Base-by-base conservation (phyloP, 495 filamentous ascomycete species). In the Hapsidospora chrysogenum region DNA sequence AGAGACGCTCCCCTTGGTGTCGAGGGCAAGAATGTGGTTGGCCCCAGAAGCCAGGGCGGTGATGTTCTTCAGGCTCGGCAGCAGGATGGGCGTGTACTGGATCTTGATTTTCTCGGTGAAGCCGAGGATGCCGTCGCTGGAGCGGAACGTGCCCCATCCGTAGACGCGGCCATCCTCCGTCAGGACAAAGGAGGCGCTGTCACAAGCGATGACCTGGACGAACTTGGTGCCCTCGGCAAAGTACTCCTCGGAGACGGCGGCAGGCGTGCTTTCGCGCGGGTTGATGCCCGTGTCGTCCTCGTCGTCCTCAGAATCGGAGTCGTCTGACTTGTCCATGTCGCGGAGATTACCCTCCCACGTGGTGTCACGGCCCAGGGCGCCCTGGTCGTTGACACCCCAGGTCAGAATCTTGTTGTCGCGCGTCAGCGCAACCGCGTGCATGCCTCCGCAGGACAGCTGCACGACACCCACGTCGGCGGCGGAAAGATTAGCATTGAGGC, bases 11-110 rank as follows among this genome's bases (percentile, higher is more conserved):
- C 76, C 76, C 36, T 70, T 63, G n/a, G 56, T 60, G 46, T 78
- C 70, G 17, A 83, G 60, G 6, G 78, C 80, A 17, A 86, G 63
- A 32, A 74, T 59, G 51, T 86, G 80, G 51, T 86, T 79, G 9
- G 67, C 64, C 32, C 80, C 80, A 28, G 62, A 59, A 17, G 64
- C 63, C 17, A 86, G 58, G 9, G 64, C 37, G 16, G 56, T 68
- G 44, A 86, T 70, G 29, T 76, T 72, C 49, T 72, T 74, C 17
- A 84, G 50, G 15, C 62, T 52, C 5, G 51, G 50, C 9, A 67
- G 43, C 19, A 51, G 46, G 2, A 37, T 36, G 10, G 61, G 58
- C 0, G 45, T 53, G 26, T 39, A 39, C 37, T 64, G 61, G 14
- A 55, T 47, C 33, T 42, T 27, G 1, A 42, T 29, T 0, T 29